These are phyloP conservation scores for Fraxinus anomala DNA, from an alignment of 257 asterid genomes.

Conservation along the genomic window DNA sequence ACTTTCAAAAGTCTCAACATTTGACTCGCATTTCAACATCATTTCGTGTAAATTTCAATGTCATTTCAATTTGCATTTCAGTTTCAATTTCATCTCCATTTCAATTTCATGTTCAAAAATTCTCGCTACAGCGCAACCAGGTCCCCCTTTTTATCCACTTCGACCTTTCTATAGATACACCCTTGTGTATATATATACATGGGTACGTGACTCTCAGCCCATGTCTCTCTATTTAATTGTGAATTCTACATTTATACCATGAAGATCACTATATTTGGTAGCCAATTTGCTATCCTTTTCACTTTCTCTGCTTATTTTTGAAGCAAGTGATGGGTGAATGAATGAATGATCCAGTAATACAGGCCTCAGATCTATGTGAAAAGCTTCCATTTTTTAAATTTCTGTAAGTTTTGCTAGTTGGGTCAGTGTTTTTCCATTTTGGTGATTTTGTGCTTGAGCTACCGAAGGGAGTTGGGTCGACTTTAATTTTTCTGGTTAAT, in stretches of 20 bases:
- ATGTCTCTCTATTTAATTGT: background rate
- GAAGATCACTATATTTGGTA: conserved; percentile 12
- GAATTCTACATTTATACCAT: conserved; percentile 3
- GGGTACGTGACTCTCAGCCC: background rate
- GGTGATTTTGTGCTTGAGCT: background rate
- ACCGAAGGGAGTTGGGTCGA: background rate
- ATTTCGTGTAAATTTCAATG: conserved; percentile 30
- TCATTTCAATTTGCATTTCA: conserved; percentile 15
- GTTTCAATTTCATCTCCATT: conserved; percentile 17
- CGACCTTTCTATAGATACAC: conserved; percentile 22
- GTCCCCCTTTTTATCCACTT: conserved; percentile 38
- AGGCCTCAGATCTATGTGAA: conserved; percentile 38
- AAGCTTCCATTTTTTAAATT: conserved; percentile 27
- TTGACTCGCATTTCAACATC: conserved; percentile 24
- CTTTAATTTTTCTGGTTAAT: background rate
- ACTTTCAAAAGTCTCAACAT: conserved; percentile 24
- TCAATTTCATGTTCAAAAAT: conserved; percentile 20
- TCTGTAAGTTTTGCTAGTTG: conserved; percentile 31
- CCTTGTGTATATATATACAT: background rate
- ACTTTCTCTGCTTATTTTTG: conserved; percentile 14
- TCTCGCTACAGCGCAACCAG: conserved; percentile 25
- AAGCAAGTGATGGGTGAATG: conserved; percentile 31
- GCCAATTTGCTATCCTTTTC: conserved; percentile 7
- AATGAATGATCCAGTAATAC: conserved; percentile 4
- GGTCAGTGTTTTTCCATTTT: background rate